A percentile compares a stretch with the other conserved stretches of the same genome.
These are phyloP conservation scores for Chrysoporthe cubensis DNA, from an alignment of 2,329 filamentous ascomycete genomes.

Conservation along the genomic window DNA sequence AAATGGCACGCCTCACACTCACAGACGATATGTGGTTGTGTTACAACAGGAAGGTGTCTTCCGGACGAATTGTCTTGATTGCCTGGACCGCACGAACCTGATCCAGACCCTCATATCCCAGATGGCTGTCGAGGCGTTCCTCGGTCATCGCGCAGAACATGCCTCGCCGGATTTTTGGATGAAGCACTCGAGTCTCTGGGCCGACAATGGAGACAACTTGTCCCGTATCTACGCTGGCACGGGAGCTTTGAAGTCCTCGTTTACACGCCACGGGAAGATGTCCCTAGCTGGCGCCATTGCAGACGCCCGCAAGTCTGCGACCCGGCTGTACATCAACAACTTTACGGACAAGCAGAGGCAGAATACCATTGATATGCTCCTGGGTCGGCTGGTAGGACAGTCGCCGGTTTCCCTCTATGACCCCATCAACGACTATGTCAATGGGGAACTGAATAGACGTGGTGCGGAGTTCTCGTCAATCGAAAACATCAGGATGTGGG, in stretches of 20 bases:
- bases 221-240: constrained; percentile 97
- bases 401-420: constrained; percentile 85
- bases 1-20: constrained; percentile 43
- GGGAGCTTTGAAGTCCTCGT: constrained; percentile 92
- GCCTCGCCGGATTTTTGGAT: constrained; percentile 86
- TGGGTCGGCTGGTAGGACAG: constrained; percentile 85
- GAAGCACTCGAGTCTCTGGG: constrained; percentile 91
- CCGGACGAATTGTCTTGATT: constrained; percentile 94
- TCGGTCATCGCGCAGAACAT: constrained; percentile 71
- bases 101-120: constrained; percentile 95
- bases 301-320: constrained; percentile 94
- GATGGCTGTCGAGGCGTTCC: constrained; percentile 86
- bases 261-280: constrained; percentile 94
- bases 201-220: constrained; percentile 92
- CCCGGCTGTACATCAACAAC: constrained; percentile 95
- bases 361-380: constrained; percentile 90
- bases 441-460: constrained; percentile 71
- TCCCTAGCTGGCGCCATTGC: constrained; percentile 89
- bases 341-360: constrained; percentile 93
- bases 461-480: constrained; percentile 75
- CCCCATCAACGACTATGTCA: constrained; percentile 90
- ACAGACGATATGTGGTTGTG: constrained; percentile 63
- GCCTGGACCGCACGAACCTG: constrained; percentile 91
- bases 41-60: constrained; percentile 96
- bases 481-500: constrained; percentile 75